These are phyloP conservation scores for Sonneratia alba DNA, from an alignment of 345 rosid species.

Conservation along the genomic window DNA sequence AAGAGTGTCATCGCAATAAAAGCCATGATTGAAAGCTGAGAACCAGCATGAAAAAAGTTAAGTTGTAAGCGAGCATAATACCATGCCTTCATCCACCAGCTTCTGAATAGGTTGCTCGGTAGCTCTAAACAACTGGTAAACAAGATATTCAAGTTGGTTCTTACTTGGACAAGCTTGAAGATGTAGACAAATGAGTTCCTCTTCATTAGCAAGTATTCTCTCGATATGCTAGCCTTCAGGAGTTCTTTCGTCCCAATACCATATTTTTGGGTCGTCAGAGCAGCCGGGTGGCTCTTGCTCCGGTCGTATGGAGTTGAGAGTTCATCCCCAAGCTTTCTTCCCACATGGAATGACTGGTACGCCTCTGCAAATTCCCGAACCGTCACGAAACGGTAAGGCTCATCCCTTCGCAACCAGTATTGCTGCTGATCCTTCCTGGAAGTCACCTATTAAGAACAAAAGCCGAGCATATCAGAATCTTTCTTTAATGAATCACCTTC, in stretches of 20 bases:
- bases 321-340: conserved; percentile 27
- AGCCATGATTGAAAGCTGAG: conserved; percentile 19
- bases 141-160: conserved; percentile 1
- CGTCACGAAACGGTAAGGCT: conserved; percentile 40
- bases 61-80: background rate
- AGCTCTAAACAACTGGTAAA: background rate
- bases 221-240: conserved; percentile 37
- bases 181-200: conserved; percentile 44
- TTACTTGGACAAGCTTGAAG: conserved; percentile 44
- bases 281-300: conserved; percentile 46
- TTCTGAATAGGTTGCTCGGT: background rate
- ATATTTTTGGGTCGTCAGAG: conserved; percentile 33
- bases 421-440: conserved; percentile 66
- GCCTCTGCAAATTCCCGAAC: conserved; percentile 48
- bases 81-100: background rate
- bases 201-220: conserved; percentile 54
- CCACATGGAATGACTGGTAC: conserved; percentile 30
- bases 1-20: conserved; percentile 26
- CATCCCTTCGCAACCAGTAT: conserved; percentile 43
- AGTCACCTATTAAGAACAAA: conserved; percentile 34
- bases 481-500: background rate
- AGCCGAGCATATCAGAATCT: background rate
- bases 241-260: conserved; percentile 46
- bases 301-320: conserved; percentile 40
- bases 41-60: background rate